phyloP scores from a whole-genome alignment of 2,329 filamentous ascomycete genomes.

The Trichoderma sp. region DNA sequence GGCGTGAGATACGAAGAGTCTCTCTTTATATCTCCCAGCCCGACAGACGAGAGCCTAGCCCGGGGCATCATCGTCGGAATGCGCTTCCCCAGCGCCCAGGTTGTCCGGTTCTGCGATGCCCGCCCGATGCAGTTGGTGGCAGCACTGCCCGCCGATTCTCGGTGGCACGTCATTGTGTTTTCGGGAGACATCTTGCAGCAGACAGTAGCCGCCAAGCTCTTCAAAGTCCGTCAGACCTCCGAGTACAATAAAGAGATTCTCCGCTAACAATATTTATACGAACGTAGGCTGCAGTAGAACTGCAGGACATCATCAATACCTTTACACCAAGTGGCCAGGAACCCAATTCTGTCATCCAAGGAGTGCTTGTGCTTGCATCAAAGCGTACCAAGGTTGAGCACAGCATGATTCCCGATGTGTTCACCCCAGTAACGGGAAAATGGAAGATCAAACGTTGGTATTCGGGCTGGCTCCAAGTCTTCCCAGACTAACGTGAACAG shows the following conservation, averaged over 20 bases:
- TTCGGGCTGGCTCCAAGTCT: too few relatives aligned
- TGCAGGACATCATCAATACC: background rate
- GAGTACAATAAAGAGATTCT: background rate
- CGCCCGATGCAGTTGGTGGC: background rate
- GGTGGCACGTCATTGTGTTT: constrained; percentile 2
- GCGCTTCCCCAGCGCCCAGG: constrained; percentile 6
- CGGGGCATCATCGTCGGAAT: background rate
- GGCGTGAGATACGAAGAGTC: constrained; percentile 11
- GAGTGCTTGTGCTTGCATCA: background rate
- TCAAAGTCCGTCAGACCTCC: background rate
- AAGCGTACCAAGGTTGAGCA: background rate
- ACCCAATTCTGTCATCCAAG: background rate
- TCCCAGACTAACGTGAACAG: background rate
- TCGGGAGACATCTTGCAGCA: background rate
- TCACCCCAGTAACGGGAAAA: background rate
- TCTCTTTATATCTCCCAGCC: background rate
- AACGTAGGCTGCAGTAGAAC: background rate
- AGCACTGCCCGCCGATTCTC: constrained; percentile 1
- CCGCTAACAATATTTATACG: background rate
- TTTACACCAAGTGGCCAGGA: background rate
- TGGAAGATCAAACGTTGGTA: constrained; percentile 11
- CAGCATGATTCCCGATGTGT: background rate
- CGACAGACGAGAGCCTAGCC: background rate
- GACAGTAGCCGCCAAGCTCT: background rate
- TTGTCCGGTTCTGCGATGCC: constrained; percentile 8